Base-by-base conservation (phyloP, 2,329 filamentous ascomycete genomes). In the Epichloe brachyelytri region DNA sequence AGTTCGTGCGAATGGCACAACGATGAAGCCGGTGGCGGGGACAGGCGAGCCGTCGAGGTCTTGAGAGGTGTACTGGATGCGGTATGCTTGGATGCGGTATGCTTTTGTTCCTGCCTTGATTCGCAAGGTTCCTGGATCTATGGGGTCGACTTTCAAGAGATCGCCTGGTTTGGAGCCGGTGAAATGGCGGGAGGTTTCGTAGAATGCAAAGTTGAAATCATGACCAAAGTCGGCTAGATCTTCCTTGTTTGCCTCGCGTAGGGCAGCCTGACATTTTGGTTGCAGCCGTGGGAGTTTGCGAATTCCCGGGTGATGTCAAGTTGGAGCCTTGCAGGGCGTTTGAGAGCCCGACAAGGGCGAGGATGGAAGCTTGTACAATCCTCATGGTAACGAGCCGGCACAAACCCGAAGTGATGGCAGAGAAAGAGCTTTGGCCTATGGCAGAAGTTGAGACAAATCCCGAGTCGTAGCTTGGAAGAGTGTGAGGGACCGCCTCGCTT, bases 41-140 rank as follows among this genome's bases (percentile, higher is more conserved):
- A 58, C 54, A 4, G 48, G 15, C 2, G 50, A 44, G 26, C 46
- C 53, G 37, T 56, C 49, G 2, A 57, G 40, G 48, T 55, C 56
- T 20, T 49, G 22, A 2, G 57, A 55, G 12, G 54, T 54, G 43
- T 59, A 60, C 20, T 59, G 58, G 11, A 59, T 43, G 20, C 51
- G 51, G 22, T 49, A 58, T 14, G 53, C 43, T 8, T 47, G 57
- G 8, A 59, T 40, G 20, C 52, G 51, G 22, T 49, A 58, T n/a
- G 53, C 43, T 8, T 51, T 51, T 2, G 53, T 54, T 43, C 55
- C 55, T 19, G 49, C 43, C 19, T 47, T 49, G 37, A 58, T 47
- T 12, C 45, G 22, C 15, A 52, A 41, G 2, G 38, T 7, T 17
- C 20, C 41, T 6, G 55, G 22, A 39, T 59, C 44, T 33, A 56